Evolutionary conservation across 352 stramenopile genomes (phyloP), one percentile per base, ranked within the genome.

Genomic region (Globisporangium acanthophoron): DNA sequence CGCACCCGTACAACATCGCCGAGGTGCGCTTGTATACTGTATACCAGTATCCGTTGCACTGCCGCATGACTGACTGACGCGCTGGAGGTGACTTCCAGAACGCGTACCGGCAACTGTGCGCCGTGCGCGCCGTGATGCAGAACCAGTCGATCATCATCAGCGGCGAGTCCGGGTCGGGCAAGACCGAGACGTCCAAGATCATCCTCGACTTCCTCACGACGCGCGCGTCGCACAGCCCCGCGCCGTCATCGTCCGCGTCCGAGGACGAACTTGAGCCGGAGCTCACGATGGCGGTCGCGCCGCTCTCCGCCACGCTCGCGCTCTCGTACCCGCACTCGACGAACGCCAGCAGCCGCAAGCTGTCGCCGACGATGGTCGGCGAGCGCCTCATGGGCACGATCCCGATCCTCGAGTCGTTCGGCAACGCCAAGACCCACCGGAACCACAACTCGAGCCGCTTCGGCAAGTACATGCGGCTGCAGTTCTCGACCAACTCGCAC

Each of bases 181-280:
- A 98, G 71, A 98, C 94, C 1, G 93, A 98, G 63, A 97, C 92
- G 18, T 97, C 94, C 58, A 98, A 98, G 73, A 96, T 97, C 70
- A 90, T 94, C 33, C 62, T 93, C 41, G 81, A 94, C 54, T 92
- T 94, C 64, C 64, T 95, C 27, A 90, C 86, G 3, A 90, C 84
- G 61, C 74, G 80, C 11, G 85, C 80, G 0, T 71, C 83, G 7
- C 73, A 85, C 62, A 79, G 71, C 40, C 61, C 65, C 13, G 66
- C 74, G 46, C 62, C 73, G 5, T 88, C 79, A 4, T 45, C 57
- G 1, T 58, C 76, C 6, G 64, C 73, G 12, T 90, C 76, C 0
- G 85, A 92, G 18, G 70, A 84, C 52, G 69, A 76, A 54, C 59
- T 61, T 18, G 85, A 94, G 46, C 78, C 80, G 1, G 82, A 92